Conservation (phyloP, 2,329 filamentous ascomycete species). For the Aspergillus japonicus region DNA sequence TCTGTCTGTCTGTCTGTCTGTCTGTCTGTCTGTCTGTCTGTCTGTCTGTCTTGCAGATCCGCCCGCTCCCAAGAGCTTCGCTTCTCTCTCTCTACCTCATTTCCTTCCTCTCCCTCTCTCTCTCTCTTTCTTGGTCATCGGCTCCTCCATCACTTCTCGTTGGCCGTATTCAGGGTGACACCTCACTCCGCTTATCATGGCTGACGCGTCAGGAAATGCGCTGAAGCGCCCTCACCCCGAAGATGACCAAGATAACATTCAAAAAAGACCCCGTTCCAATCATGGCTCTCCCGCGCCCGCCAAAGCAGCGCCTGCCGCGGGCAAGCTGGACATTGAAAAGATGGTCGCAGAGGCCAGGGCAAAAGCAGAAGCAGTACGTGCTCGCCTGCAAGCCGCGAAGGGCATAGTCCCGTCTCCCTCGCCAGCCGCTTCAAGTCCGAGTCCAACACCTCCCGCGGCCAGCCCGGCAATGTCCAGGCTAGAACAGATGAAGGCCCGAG, state of each 20-base stretch:
- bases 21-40: conserved; percentile 5
- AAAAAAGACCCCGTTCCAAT: conserved; percentile 51
- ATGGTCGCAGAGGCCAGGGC: conserved; percentile 50
- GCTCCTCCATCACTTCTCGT: conserved; percentile 6
- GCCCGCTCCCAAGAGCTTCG: background rate
- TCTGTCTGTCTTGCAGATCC: conserved; percentile 2
- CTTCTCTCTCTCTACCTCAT: background rate
- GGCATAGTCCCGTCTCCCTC: conserved; percentile 22
- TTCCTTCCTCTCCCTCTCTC: background rate
- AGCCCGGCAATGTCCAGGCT: conserved; percentile 61
- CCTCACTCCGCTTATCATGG: conserved; percentile 32
- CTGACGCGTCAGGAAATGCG: conserved; percentile 42
- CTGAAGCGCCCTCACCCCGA: conserved; percentile 52
- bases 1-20: no score
- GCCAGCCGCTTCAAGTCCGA: conserved; percentile 36
- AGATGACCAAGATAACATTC: conserved; percentile 45
- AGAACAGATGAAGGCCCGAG: conserved; percentile 75
- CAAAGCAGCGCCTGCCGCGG: conserved; percentile 33
- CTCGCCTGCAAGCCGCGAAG: conserved; percentile 43
- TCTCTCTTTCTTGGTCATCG: background rate
- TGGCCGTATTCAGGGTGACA: conserved; percentile 13
- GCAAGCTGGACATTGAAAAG: conserved; percentile 47
- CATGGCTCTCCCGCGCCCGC: conserved; percentile 49
- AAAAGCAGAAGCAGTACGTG: conserved; percentile 50
- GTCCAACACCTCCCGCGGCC: conserved; percentile 33